Evolutionary conservation across 2,329 filamentous ascomycete species (phyloP).

Genomic region (Pestalotiopsis sp.): DNA sequence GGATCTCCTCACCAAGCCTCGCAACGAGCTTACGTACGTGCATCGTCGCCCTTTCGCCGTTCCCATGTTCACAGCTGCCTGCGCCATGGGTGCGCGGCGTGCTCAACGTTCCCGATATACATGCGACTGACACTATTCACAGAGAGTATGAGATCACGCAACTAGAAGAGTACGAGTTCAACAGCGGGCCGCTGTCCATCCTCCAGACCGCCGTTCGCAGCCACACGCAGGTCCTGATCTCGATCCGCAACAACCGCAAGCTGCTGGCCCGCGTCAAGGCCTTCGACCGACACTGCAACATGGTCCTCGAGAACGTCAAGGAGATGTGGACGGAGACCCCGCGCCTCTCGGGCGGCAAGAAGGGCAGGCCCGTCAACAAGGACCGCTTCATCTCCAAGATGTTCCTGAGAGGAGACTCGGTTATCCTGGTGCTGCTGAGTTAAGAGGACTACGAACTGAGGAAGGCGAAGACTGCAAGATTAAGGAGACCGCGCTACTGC

Average conservation of each 20-base stretch:
- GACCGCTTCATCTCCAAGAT: conserved; percentile 98
- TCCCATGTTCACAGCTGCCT: conserved; percentile 22
- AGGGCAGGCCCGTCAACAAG: conserved; percentile 92
- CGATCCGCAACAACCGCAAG: conserved; percentile 97
- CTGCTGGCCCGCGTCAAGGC: conserved; percentile 96
- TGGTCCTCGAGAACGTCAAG: conserved; percentile 96
- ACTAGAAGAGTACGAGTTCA: conserved; percentile 79
- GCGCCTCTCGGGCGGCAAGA: conserved; percentile 79
- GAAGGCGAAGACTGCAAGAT: neutral
- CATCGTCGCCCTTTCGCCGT: conserved; percentile 16
- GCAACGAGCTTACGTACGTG: conserved; percentile 86
- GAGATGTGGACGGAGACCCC: conserved; percentile 99
- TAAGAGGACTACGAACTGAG: conserved; percentile 44
- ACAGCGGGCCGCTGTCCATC: conserved; percentile 82
- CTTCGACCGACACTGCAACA: conserved; percentile 98
- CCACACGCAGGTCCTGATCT: conserved; percentile 95
- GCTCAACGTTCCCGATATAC: neutral
- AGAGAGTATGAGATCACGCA: conserved; percentile 57
- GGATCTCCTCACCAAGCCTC: conserved; percentile 86
- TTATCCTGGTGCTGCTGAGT: conserved; percentile 84
- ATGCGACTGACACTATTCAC: conserved; percentile 16
- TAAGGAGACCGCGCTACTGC: neutral
- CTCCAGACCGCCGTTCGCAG: conserved; percentile 95
- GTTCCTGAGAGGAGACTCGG: conserved; percentile 87
- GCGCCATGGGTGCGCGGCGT: conserved; percentile 48